A percentile compares a stretch with the other conserved stretches of the same genome.
phyloP scores from a whole-genome alignment of 805 yeast species.

The Candida broadrunensis region DNA sequence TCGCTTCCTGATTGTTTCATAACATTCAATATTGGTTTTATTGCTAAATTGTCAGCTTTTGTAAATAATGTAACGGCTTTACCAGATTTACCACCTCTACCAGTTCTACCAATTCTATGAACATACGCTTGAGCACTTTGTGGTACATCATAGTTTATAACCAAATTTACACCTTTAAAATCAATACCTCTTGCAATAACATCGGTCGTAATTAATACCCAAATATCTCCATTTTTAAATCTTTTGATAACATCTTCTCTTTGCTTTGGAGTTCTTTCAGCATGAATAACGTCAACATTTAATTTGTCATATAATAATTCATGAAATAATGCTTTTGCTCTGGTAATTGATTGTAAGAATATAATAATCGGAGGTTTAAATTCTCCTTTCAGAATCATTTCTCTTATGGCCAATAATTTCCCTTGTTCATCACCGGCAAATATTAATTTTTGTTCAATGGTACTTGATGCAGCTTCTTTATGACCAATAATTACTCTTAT shows the following conservation, averaged over 20 bases:
- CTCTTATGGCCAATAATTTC: slow-evolving; percentile 87
- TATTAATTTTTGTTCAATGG: slow-evolving; percentile 77
- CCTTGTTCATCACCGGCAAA: slow-evolving; percentile 95
- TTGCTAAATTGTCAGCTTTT: slow-evolving; percentile 73
- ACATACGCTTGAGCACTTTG: slow-evolving; percentile 91
- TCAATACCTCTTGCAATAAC: slow-evolving; percentile 96
- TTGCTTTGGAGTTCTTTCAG: slow-evolving; percentile 87
- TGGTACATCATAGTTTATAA: slow-evolving; percentile 96
- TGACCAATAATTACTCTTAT: slow-evolving; percentile 87
- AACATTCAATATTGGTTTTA: slow-evolving; percentile 85
- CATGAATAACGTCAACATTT: slow-evolving; percentile 94
- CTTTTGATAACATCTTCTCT: slow-evolving; percentile 80
- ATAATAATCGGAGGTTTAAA: slow-evolving; percentile 91
- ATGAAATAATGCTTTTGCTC: slow-evolving; percentile 94
- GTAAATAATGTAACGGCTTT: slow-evolving; percentile 90
- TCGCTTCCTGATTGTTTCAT: slow-evolving; percentile 91
- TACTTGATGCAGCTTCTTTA: slow-evolving; percentile 86
- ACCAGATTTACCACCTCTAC: slow-evolving; percentile 89
- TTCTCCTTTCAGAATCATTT: slow-evolving; percentile 78
- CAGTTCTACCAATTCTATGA: slow-evolving; percentile 98
- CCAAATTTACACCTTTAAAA: slow-evolving; percentile 91
- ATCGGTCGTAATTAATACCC: slow-evolving; percentile 97
- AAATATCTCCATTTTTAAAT: slow-evolving; percentile 85
- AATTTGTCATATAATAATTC: slow-evolving; percentile 88
- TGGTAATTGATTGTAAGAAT: slow-evolving; percentile 83